Base-by-base conservation (phyloP, 2,329 filamentous ascomycete species). In the Neofusicoccum umdonicola region DNA sequence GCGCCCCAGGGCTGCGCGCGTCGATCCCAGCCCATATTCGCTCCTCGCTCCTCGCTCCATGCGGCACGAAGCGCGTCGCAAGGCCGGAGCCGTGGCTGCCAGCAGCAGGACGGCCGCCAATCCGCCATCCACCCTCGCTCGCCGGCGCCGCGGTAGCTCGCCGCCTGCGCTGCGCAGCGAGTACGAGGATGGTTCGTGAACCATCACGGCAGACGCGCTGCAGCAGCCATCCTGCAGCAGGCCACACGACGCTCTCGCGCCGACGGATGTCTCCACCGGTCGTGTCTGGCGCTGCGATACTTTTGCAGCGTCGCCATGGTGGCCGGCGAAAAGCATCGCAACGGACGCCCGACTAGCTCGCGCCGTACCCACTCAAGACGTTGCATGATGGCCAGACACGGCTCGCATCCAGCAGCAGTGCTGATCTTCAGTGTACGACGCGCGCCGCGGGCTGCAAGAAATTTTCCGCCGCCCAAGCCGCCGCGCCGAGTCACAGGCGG, bases 41-140 rank as follows among this genome's bases (percentile, higher is more conserved):
- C 51, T 48, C 50, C 27, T 31, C 27, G 37, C 9, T 15, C 37
- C 11, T 39, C 37, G 51, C 52, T 64, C 34, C 62, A 44, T 64
- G 62, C 62, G 62, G 51, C 62, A 64, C 62, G 62, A 58, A 56
- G 62, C 62, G 56, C 56, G 62, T 64, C 39, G 35, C 50, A 64
- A 64, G 62, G 62, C 62, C 51, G 50, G 50, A 52, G 48, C 51
- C 51, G 41, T 63, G 62, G 62, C 62, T 64, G 62, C 44, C 44
- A 39, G 34, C 31, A 17, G 34, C 44, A 35, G 15, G 42, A 27
- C 42, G 39, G 39, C 54, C 22, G 41, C 54, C 54, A 57, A 44
- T 44, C 41, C 37, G 13, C 27, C 27, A 56, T 12, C 37, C 52
- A 56, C 52, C 52, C 52, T 56, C 52, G 37, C 52, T 22, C 52